Conservation (phyloP, 192 early-diverging fungal genomes). For the Thamnidium elegans region DNA sequence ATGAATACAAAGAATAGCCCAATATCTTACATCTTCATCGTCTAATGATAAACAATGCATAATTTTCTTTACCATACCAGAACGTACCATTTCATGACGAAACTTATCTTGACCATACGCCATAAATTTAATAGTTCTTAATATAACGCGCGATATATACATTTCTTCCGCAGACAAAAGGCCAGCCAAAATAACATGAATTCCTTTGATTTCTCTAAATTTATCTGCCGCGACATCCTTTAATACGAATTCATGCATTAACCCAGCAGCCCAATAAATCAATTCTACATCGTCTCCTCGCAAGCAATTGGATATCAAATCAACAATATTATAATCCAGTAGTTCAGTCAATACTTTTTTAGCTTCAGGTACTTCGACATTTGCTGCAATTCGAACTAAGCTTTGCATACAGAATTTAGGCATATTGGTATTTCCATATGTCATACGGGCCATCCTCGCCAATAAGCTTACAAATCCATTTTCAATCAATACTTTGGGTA, state of each 20-base stretch:
- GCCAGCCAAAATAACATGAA: constrained; percentile 57
- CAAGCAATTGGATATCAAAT: constrained; percentile 63
- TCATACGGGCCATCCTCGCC: constrained; percentile 64
- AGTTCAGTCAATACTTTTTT: constrained; percentile 51
- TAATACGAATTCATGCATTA: constrained; percentile 75
- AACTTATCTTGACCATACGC: constrained; percentile 56
- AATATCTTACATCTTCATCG: constrained; percentile 76
- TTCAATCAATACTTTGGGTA: constrained; percentile 51
- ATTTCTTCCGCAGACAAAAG: constrained; percentile 58
- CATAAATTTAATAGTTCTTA: constrained; percentile 71
- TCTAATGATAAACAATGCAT: constrained; percentile 56
- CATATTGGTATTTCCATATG: constrained; percentile 82
- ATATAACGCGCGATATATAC: constrained; percentile 66
- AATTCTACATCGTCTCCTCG: constrained; percentile 76
- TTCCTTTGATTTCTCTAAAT: constrained; percentile 56
- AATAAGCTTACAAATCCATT: constrained; percentile 57
- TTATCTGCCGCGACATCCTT: constrained; percentile 61
- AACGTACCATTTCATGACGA: constrained; percentile 59
- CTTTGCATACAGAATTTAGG: constrained; percentile 79
- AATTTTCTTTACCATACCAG: constrained; percentile 58
- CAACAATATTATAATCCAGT: constrained; percentile 62
- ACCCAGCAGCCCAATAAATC: constrained; percentile 72
- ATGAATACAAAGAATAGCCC: constrained; percentile 57
- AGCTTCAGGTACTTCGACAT: constrained; percentile 45
- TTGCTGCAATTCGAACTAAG: constrained; percentile 66